Conservation (phyloP, 495 filamentous ascomycete genomes). For the Lasiosphaeria ovina region DNA sequence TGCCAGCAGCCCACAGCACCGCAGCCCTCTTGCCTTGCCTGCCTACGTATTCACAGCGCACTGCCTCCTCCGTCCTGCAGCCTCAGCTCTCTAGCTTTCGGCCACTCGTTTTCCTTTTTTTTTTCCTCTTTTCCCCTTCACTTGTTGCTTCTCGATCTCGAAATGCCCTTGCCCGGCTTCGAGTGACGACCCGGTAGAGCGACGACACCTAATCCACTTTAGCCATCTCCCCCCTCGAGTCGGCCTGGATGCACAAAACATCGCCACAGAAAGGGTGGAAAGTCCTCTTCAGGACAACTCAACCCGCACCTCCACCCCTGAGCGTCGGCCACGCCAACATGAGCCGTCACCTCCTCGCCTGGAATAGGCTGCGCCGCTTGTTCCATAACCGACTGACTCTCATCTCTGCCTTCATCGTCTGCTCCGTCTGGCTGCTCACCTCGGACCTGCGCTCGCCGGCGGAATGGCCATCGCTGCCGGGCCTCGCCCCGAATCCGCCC, state of each 20-base stretch:
- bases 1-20: no score
- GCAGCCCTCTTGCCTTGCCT: no score
- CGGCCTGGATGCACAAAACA: not conserved
- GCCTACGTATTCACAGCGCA: no score
- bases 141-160: no score
- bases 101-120: no score
- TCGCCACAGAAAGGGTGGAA: not conserved
- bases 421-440: slow-evolving; percentile 21
- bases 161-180: no score
- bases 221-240: not conserved
- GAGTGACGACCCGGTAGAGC: not conserved
- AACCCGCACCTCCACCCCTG: no score
- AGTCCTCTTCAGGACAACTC: not conserved
- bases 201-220: no score
- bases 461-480: slow-evolving; percentile 5
- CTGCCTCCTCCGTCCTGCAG: no score
- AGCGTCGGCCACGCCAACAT: not conserved
- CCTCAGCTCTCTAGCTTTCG: no score
- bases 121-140: no score
- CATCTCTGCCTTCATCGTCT: slow-evolving; percentile 17
- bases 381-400: slow-evolving; percentile 23
- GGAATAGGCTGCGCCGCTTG: slow-evolving; percentile 22
- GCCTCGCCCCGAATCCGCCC: slow-evolving; percentile 7
- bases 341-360: slow-evolving; percentile 4
- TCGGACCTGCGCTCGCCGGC: slow-evolving; percentile 7